Conservation (phyloP, 208 protist genomes). For the Leishmania major region DNA sequence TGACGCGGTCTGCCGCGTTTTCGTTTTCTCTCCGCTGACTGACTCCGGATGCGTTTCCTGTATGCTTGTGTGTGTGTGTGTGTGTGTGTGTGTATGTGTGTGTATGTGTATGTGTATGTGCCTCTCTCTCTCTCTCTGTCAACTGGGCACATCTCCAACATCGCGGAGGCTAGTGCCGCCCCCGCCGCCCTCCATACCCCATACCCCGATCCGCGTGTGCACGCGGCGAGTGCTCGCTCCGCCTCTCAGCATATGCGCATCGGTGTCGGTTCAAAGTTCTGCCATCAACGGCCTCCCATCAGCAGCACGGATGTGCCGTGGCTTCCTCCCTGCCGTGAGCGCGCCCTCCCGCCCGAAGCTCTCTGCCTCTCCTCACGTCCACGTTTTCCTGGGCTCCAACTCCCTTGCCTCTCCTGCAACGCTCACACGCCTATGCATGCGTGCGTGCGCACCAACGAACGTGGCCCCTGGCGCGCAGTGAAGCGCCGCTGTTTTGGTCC, state of each 20-base stretch:
- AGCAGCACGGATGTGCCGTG: not conserved
- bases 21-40: not conserved
- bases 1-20: not conserved
- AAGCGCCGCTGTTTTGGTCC: not conserved
- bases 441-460: too few species aligned
- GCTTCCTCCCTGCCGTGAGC: not conserved
- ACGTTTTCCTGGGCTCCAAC: not conserved
- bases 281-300: not conserved
- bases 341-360: not conserved
- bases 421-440: not conserved
- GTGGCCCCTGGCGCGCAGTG: not conserved
- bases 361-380: not conserved
- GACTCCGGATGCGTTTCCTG: not conserved
- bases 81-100: not conserved
- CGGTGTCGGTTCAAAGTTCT: not conserved
- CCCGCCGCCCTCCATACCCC: not conserved
- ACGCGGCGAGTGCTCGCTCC: not conserved
- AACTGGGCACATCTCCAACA: not conserved
- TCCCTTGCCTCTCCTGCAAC: not conserved
- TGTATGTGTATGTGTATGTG: not conserved
- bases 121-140: not conserved
- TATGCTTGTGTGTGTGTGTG: not conserved
- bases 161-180: not conserved
- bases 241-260: not conserved
- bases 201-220: not conserved